A percentile compares a stretch with the other conserved stretches of the same genome.
These are phyloP conservation scores for Colletotrichum sp. DNA, from an alignment of 2,329 filamentous ascomycete genomes.

Conservation along the genomic window DNA sequence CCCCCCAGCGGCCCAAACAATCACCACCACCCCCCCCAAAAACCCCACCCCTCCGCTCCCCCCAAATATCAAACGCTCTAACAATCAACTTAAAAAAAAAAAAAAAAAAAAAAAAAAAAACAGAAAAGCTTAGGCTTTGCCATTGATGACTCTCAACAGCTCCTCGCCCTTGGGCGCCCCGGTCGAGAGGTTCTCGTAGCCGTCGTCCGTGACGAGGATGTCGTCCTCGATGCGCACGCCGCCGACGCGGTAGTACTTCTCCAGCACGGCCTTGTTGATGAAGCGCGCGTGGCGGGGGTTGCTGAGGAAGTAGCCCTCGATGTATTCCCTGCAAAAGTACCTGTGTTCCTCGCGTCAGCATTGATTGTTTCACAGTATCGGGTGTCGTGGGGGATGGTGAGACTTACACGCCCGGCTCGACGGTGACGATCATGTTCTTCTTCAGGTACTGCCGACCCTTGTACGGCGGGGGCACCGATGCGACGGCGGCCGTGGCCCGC, in stretches of 20 bases:
- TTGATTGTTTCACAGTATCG: neutral
- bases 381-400: neutral
- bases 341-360: conserved; percentile 37
- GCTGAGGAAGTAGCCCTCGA: conserved; percentile 71
- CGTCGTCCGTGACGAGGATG: conserved; percentile 77
- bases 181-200: conserved; percentile 83
- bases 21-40: too few species aligned
- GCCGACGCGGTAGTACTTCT: conserved; percentile 77
- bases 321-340: conserved; percentile 77
- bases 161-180: conserved; percentile 76
- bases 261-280: conserved; percentile 69
- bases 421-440: conserved; percentile 74
- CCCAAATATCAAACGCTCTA: too few species aligned
- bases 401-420: conserved; percentile 75
- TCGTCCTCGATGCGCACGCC: conserved; percentile 95
- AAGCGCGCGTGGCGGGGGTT: conserved; percentile 63
- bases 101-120: too few species aligned
- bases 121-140: conserved; percentile 10
- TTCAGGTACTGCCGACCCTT: conserved; percentile 48
- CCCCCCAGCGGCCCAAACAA: too few species aligned
- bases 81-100: too few species aligned
- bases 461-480: conserved; percentile 29
- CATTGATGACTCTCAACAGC: conserved; percentile 66
- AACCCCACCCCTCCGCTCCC: too few species aligned
- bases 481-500: conserved; percentile 18